Base-by-base conservation (phyloP, 345 rosid species). In the Kernera saxatilis region DNA sequence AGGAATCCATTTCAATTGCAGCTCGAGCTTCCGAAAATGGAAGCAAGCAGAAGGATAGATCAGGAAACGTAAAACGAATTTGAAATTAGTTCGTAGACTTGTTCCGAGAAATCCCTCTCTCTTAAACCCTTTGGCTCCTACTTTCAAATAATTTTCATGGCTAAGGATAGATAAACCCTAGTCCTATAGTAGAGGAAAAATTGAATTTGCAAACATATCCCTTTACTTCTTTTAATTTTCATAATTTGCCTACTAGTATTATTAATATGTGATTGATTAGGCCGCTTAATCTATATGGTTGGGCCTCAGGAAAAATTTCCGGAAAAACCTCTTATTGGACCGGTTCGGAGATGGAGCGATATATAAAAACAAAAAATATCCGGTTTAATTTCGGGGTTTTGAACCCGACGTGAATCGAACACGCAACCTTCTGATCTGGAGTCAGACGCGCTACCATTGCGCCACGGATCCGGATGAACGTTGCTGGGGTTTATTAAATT, bases 401-500 rank as follows among this genome's bases (percentile, higher is more conserved):
- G 69, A 89, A 87, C 89, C 90, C 85, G 87, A 86, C 92, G 87
- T 86, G 87, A 82, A 87, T 87, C 88, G 87, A 92, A 83, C 92
- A 85, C 87, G 89, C 94, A 88, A 92, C 91, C 96, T 92, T 92
- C 92, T 88, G 92, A 89, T 85, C 91, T 85, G 92, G 98, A 86
- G 92, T 86, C 92, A 86, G 92, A 88, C 92, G 88, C 91, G 90
- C 98, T 88, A 89, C 92, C 96, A 86, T 92, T 92, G 93, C 87
- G 90, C 96, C 94, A 86, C 88, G 84, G 91, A 86, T 87, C 98
- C 92, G 71, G 70, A 57, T 57, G 41, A 32, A n/a, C n/a, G n/a
- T n/a, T n/a, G n/a, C n/a, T n/a, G n/a, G n/a, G n/a, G n/a, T n/a
- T n/a, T n/a, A n/a, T n/a, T n/a, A n/a, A n/a, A n/a, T n/a, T n/a